phyloP scores from a whole-genome alignment of 352 stramenopile genomes.

The Pythium vanterpoolii region DNA sequence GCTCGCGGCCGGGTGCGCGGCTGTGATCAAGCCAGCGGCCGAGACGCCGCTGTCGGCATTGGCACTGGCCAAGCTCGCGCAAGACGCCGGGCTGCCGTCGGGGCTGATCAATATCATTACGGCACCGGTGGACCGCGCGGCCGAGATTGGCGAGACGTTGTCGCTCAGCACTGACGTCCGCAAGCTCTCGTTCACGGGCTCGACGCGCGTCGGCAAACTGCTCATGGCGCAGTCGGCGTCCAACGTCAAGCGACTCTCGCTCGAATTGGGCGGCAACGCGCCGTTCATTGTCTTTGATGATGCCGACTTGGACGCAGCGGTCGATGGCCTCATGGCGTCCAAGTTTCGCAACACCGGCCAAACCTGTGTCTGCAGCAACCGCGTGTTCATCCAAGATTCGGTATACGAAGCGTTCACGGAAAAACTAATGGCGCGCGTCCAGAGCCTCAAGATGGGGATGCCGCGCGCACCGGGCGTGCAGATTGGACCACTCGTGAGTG shows the following conservation, averaged over 20 bases:
- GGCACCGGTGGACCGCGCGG: constrained; percentile 55
- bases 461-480: constrained; percentile 65
- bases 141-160: constrained; percentile 78
- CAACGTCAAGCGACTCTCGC: constrained; percentile 78
- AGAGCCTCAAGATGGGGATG: constrained; percentile 88
- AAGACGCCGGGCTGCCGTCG: constrained; percentile 76
- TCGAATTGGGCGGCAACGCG: constrained; percentile 92
- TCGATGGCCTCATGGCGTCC: constrained; percentile 79
- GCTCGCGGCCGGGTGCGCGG: constrained; percentile 93
- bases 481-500: constrained; percentile 95
- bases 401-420: constrained; percentile 93
- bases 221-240: constrained; percentile 76
- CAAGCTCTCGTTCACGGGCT: constrained; percentile 92
- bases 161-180: constrained; percentile 68
- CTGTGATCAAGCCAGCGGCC: constrained; percentile 95
- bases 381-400: constrained; percentile 94
- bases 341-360: constrained; percentile 91
- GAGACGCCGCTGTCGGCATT: constrained; percentile 96
- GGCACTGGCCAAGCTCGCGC: constrained; percentile 87
- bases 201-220: constrained; percentile 71
- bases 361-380: constrained; percentile 87
- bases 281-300: constrained; percentile 93
- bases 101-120: constrained; percentile 90
- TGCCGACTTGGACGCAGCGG: constrained; percentile 75
- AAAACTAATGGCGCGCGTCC: constrained; percentile 64